phyloP scores from a whole-genome alignment of 805 yeast genomes.

The Sugiyamaella americana region DNA sequence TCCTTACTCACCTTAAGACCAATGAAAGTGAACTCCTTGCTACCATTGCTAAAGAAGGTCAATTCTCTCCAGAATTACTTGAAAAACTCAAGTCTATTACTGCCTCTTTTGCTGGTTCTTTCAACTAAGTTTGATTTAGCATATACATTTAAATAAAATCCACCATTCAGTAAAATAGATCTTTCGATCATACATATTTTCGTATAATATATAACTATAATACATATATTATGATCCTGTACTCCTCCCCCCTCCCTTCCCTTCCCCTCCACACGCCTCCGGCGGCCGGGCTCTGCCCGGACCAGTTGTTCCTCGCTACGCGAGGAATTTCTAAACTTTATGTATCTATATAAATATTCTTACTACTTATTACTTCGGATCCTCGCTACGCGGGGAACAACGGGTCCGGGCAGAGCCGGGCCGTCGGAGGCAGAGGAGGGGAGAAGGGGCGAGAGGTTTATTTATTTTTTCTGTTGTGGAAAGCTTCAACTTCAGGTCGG shows the following conservation, averaged over 20 bases:
- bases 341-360: no score
- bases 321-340: no score
- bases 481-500: slow-evolving; percentile 12
- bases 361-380: no score
- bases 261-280: background rate
- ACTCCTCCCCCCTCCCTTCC: no score
- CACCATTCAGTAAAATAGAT: background rate
- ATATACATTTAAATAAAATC: background rate
- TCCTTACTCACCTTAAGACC: slow-evolving; percentile 86
- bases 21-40: slow-evolving; percentile 79
- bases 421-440: background rate
- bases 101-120: slow-evolving; percentile 87
- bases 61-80: slow-evolving; percentile 79
- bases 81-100: slow-evolving; percentile 86
- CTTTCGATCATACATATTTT: background rate
- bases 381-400: background rate
- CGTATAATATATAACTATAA: slow-evolving; percentile 1
- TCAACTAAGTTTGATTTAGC: slow-evolving; percentile 28
- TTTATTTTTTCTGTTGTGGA: slow-evolving; percentile 4
- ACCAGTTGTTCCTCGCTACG: background rate
- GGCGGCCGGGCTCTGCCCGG: background rate
- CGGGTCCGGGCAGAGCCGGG: background rate
- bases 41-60: slow-evolving; percentile 84
- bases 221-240: no score
- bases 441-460: background rate